These are phyloP conservation scores for Saksenaea oblongispora DNA, from an alignment of 371 early-diverging fungal species.

Conservation along the genomic window DNA sequence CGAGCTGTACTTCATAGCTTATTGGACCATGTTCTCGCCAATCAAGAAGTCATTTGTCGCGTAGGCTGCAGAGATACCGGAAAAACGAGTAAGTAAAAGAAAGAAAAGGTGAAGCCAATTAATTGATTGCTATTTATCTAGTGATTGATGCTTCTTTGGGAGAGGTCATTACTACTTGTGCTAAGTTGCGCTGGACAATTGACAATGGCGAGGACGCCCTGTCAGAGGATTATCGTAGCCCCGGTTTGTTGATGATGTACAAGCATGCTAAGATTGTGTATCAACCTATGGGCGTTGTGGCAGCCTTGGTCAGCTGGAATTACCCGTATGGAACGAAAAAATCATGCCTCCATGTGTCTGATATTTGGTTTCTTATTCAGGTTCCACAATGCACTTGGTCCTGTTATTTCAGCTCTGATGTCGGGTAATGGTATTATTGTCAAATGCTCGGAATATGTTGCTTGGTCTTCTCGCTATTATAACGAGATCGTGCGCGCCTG, in stretches of 20 bases:
- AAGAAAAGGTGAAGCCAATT: neutral
- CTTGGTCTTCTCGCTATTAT: constrained; percentile 77
- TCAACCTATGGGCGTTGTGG: constrained; percentile 80
- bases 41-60: constrained; percentile 79
- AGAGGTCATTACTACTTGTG: constrained; percentile 80
- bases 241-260: constrained; percentile 77
- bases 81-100: constrained; percentile 63
- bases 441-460: constrained; percentile 84
- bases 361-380: constrained; percentile 6
- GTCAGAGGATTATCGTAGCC: constrained; percentile 64
- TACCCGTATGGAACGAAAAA: constrained; percentile 57
- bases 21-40: constrained; percentile 69
- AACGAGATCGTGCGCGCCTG: constrained; percentile 65
- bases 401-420: constrained; percentile 82
- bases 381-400: constrained; percentile 84
- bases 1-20: constrained; percentile 74
- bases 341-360: neutral
- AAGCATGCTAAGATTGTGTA: constrained; percentile 78
- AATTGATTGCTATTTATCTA: constrained; percentile 16
- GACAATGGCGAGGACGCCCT: constrained; percentile 76
- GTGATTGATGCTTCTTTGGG: constrained; percentile 86
- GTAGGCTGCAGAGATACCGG: constrained; percentile 84
- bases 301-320: constrained; percentile 83
- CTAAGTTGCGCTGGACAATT: constrained; percentile 83
- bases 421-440: constrained; percentile 85